Base-by-base conservation (phyloP, 2,329 filamentous ascomycete genomes). In the Knoxdaviesia capensis region DNA sequence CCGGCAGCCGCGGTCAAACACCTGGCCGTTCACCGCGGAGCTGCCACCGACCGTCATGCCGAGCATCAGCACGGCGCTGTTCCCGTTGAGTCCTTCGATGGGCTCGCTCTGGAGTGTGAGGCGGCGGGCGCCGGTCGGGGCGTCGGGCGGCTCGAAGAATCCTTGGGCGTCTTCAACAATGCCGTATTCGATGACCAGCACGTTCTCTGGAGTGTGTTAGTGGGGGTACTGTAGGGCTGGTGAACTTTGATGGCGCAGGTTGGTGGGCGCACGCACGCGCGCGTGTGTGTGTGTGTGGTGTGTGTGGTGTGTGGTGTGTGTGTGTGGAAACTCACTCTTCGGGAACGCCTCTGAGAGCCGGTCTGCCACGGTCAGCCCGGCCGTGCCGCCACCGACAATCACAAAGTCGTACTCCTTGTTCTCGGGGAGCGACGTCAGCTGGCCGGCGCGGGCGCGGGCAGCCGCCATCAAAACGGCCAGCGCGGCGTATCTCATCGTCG, bases 1-100 rank as follows among this genome's bases (percentile, higher is more conserved):
- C 9, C 52, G 53, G 3, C 55, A 54, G 2, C 53, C 53, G 10
- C 59, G 53, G 44, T 61, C 57, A 41, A 60, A 56, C 49, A 59
- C 56, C 53, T 56, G 55, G 6, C 58, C 58, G 41, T 61, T 61
- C 40, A 58, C 48, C 31, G 56, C 51, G 5, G 56, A 59, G 40
- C 54, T 52, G 34, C 59, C 59, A 5, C 59, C 59, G 3, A 61
- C 50, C 6, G 52, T 53, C 45, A 54, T 53, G 6, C 57, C 58
- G 11, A 55, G 54, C 6, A 51, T 45, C 6, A 59, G 47, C 2
- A 45, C 45, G 6, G 52, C 53, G 5, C 48, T 42, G 36, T 45
- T 46, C 47, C 53, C 54, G 40, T 51, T 52, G 40, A 56, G 47
- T 45, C 48, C 50, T 43, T 49, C 49, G 35, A 51, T 47, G n/a